Conservation (phyloP, 2,329 filamentous ascomycete species). For the Botrytis deweyae region DNA sequence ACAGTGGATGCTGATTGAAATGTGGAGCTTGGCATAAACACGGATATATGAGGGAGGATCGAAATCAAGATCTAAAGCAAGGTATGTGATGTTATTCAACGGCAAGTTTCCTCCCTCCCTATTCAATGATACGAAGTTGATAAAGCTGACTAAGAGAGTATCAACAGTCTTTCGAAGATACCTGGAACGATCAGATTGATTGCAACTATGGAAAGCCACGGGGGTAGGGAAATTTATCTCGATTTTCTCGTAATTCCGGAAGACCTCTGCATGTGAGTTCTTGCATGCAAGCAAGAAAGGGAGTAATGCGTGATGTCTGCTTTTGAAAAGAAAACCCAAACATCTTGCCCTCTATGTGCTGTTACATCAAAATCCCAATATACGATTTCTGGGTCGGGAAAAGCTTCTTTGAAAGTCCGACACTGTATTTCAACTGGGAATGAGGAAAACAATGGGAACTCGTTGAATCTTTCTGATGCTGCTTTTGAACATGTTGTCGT, state of each 20-base stretch:
- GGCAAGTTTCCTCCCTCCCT: not conserved
- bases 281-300: not conserved
- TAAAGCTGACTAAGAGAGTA: accelerated
- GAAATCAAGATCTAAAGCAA: not conserved
- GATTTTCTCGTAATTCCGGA: not conserved
- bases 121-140: accelerated
- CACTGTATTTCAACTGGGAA: not conserved
- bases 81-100: not conserved
- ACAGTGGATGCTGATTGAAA: not conserved
- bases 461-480: accelerated
- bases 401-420: not conserved
- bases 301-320: accelerated
- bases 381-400: not conserved
- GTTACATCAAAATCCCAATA: not conserved
- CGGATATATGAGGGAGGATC: not conserved
- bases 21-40: not conserved
- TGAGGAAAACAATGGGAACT: not conserved
- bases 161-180: not conserved
- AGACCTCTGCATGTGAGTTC: not conserved
- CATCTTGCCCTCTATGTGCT: no score
- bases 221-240: not conserved
- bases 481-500: no score
- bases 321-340: accelerated
- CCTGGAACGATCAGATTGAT: accelerated
- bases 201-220: accelerated